Percentiles rank a stretch among this genome's conserved stretches.
Conservation (phyloP, 2,329 filamentous ascomycete species). For the Aureobasidium musti region DNA sequence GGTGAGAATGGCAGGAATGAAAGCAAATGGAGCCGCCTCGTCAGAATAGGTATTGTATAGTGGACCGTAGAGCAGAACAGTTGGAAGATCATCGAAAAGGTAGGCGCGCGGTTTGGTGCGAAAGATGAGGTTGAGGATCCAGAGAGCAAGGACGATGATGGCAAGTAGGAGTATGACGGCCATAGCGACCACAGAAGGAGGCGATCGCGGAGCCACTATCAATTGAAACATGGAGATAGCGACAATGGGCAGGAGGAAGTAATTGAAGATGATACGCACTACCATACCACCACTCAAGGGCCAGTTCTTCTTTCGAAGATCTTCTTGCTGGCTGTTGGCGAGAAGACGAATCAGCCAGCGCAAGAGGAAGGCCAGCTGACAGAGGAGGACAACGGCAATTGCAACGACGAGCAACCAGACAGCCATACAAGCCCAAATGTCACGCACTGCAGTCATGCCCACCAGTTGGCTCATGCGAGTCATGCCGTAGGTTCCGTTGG, state of each 20-base stretch:
- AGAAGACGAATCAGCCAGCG: conserved; percentile 76
- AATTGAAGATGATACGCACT: conserved; percentile 86
- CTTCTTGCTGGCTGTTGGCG: conserved; percentile 74
- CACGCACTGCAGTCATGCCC: conserved; percentile 72
- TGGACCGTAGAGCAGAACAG: conserved; percentile 84
- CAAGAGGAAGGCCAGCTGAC: conserved; percentile 72
- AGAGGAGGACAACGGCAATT: conserved; percentile 64
- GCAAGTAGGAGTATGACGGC: conserved; percentile 73
- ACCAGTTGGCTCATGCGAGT: conserved; percentile 77
- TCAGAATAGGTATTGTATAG: conserved; percentile 98
- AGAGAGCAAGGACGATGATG: conserved; percentile 71
- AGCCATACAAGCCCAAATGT: conserved; percentile 94
- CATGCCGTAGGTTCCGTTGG: conserved; percentile 76
- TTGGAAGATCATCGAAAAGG: conserved; percentile 90
- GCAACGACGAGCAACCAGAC: conserved; percentile 84
- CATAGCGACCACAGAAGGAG: conserved; percentile 69
- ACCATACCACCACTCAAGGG: conserved; percentile 66
- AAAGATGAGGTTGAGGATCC: conserved; percentile 79
- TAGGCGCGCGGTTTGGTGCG: conserved; percentile 79
- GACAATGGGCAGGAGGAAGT: conserved; percentile 83
- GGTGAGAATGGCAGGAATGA: conserved; percentile 82
- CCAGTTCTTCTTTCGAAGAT: conserved; percentile 85
- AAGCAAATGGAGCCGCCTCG: conserved; percentile 83
- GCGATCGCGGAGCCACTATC: conserved; percentile 69
- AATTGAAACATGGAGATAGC: conserved; percentile 89